These are phyloP conservation scores for Colletotrichum sp. DNA, from an alignment of 2,329 filamentous ascomycete species.

Conservation along the genomic window DNA sequence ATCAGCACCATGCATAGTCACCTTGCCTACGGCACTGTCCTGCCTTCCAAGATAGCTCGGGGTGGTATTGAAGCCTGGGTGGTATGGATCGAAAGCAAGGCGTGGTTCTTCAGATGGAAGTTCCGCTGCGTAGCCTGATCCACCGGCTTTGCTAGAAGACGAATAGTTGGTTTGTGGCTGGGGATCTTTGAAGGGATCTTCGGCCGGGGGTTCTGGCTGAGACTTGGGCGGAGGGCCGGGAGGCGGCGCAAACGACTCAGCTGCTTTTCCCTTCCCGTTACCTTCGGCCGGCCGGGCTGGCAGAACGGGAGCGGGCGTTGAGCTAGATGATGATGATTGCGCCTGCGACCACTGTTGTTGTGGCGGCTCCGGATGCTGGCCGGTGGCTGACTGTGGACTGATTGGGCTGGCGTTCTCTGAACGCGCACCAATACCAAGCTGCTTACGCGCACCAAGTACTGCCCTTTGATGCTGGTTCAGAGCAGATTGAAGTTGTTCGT, in stretches of 20 bases:
- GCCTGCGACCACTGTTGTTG: constrained; percentile 25
- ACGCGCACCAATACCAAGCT: constrained; percentile 45
- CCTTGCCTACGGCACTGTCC: constrained; percentile 45
- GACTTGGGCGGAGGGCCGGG: constrained; percentile 16
- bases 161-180: constrained; percentile 9
- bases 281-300: constrained; percentile 8
- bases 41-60: constrained; percentile 41
- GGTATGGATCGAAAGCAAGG: constrained; percentile 40
- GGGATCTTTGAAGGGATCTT: constrained; percentile 30
- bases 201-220: constrained; percentile 37
- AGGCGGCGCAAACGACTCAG: constrained; percentile 22
- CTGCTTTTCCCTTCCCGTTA: constrained; percentile 30
- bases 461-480: constrained; percentile 86
- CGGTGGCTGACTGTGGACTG: constrained; percentile 16
- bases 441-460: constrained; percentile 67
- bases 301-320: constrained; percentile 4
- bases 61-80: constrained; percentile 38
- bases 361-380: constrained; percentile 22
- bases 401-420: constrained; percentile 30
- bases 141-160: constrained; percentile 19
- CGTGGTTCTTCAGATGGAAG: constrained; percentile 37
- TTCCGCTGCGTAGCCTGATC: constrained; percentile 19
- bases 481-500: constrained; percentile 85
- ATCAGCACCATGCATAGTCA: constrained; percentile 45
- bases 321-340: constrained; percentile 19